Evolutionary conservation across 2,329 filamentous ascomycete genomes (phyloP).

Genomic region (Cytospora piceae): DNA sequence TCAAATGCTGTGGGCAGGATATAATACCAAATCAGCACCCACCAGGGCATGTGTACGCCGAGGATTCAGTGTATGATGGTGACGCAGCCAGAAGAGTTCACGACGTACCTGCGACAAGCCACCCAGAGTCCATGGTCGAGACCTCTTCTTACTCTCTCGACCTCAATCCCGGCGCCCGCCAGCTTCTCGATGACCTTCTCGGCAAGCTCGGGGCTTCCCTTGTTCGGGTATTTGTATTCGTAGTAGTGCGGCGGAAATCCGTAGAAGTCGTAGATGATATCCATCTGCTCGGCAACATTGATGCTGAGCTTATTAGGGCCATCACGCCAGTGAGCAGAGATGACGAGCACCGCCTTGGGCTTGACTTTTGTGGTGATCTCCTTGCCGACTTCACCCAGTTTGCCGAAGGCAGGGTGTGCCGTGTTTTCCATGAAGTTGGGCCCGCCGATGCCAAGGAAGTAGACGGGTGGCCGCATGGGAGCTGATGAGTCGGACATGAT

Average conservation of each 20-base stretch:
- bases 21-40: no score
- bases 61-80: no score
- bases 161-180: conserved; percentile 52
- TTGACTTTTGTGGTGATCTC: conserved; percentile 65
- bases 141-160: conserved; percentile 57
- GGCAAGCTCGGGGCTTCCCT: conserved; percentile 58
- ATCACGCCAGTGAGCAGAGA: conserved; percentile 70
- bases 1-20: conserved; percentile 47
- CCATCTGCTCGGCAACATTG: conserved; percentile 58
- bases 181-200: conserved; percentile 53
- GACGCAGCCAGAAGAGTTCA: neutral
- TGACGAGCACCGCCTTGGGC: conserved; percentile 65
- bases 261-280: conserved; percentile 66
- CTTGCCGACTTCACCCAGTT: conserved; percentile 57
- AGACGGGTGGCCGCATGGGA: conserved; percentile 30
- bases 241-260: conserved; percentile 66
- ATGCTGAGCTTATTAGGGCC: conserved; percentile 53
- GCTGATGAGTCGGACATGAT: conserved; percentile 20
- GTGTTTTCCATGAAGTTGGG: conserved; percentile 63
- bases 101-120: conserved; percentile 47
- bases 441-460: conserved; percentile 36
- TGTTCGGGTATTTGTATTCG: conserved; percentile 59
- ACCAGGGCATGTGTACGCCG: no score
- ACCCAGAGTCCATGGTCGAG: conserved; percentile 69
- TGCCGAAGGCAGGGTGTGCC: conserved; percentile 59